Percentiles rank a stretch among this genome's conserved stretches.
phyloP scores from a whole-genome alignment of 148 eudicot species.

The Diospyros lotus region DNA sequence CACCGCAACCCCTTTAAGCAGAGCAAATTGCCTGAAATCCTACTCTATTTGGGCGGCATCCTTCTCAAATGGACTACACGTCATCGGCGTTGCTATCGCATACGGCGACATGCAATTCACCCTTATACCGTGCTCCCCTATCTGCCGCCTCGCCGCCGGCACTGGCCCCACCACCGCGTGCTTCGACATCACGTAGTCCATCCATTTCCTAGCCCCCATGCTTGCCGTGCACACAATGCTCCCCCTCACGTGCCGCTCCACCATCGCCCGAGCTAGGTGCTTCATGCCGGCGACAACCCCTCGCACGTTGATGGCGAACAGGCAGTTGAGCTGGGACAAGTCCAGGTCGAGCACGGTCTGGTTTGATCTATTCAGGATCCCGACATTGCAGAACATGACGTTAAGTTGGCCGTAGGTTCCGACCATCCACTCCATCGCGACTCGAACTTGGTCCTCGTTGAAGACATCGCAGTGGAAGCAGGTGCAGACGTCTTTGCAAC shows the following conservation, averaged over 20 bases:
- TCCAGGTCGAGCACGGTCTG: constrained; percentile 22
- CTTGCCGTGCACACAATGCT: constrained; percentile 28
- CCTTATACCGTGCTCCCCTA: constrained; percentile 28
- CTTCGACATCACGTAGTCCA: constrained; percentile 22
- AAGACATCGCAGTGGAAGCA: constrained; percentile 24
- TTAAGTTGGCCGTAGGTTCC: constrained; percentile 21
- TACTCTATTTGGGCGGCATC: constrained; percentile 5
- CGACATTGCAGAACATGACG: constrained; percentile 30
- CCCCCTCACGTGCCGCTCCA: constrained; percentile 18
- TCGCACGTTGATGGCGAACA: constrained; percentile 13
- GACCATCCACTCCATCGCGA: constrained; percentile 21
- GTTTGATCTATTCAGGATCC: background rate
- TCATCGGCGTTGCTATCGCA: constrained; percentile 16
- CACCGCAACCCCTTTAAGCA: constrained; percentile 11
- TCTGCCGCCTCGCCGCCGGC: constrained; percentile 14
- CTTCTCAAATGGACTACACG: background rate
- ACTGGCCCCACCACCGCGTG: constrained; percentile 27
- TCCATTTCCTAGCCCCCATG: background rate
- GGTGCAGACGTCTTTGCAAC: constrained; percentile 22
- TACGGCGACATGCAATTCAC: constrained; percentile 27
- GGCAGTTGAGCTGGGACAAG: constrained; percentile 8
- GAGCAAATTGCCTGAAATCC: background rate
- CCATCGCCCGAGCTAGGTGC: constrained; percentile 27
- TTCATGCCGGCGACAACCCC: constrained; percentile 19
- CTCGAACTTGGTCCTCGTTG: constrained; percentile 22